Evolutionary conservation across 352 stramenopile genomes (phyloP).

Genomic region (Hyaloperonospora arabidopsidis): DNA sequence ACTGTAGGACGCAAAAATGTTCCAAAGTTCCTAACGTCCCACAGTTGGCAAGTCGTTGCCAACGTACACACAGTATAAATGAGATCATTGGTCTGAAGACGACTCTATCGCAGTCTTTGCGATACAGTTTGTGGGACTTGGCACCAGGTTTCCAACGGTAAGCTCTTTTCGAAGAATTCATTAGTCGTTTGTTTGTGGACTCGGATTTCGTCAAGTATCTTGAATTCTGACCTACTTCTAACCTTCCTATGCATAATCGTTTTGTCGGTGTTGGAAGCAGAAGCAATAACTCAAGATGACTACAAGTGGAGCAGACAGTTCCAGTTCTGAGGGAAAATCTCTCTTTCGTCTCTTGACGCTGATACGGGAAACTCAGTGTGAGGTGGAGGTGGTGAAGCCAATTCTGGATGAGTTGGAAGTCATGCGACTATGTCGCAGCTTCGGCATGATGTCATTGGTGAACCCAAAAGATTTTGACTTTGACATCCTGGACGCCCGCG

Average conservation of each 20-base stretch:
- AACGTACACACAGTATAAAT: no score
- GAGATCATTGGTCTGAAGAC: no score
- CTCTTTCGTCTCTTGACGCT: slow-evolving; percentile 2
- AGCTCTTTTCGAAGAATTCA: neutral
- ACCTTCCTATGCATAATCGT: no score
- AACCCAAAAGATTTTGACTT: slow-evolving; percentile 48
- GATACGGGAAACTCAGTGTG: slow-evolving; percentile 18
- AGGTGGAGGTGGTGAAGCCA: slow-evolving; percentile 61
- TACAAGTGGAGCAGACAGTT: neutral
- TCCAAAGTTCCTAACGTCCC: no score
- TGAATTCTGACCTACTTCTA: no score
- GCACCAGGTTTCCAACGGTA: neutral
- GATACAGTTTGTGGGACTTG: no score
- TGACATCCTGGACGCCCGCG: slow-evolving; percentile 29
- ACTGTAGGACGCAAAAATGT: no score
- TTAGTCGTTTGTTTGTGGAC: neutral
- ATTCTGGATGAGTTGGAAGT: slow-evolving; percentile 67
- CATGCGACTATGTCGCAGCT: slow-evolving; percentile 47
- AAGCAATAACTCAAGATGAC: neutral
- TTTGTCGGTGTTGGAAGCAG: neutral
- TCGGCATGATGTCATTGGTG: slow-evolving; percentile 42
- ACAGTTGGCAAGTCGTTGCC: no score
- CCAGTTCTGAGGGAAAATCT: neutral
- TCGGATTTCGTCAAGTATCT: neutral
- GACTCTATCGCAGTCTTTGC: no score